Evolutionary conservation across 768 basidiomycete species (phyloP).

Genomic region (Arthromyces matolae): DNA sequence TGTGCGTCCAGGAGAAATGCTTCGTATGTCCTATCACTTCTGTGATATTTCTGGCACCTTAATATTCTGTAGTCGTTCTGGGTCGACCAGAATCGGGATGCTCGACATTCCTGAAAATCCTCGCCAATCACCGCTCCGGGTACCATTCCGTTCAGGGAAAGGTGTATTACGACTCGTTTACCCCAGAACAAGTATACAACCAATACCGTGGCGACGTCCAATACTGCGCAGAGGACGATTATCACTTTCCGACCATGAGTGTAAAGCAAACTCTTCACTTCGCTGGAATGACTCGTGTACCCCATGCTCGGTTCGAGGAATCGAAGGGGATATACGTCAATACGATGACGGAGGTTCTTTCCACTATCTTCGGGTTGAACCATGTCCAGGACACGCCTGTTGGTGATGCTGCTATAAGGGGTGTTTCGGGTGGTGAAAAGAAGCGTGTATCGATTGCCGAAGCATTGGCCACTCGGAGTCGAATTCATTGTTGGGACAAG

Average conservation of each 20-base stretch:
- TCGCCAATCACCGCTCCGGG: too few relatives aligned
- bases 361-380: slow-evolving; percentile 70
- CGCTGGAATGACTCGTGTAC: slow-evolving; percentile 64
- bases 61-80: too few relatives aligned
- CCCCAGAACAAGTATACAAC: too few relatives aligned
- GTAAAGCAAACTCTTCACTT: slow-evolving; percentile 73
- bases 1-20: too few relatives aligned
- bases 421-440: too few relatives aligned
- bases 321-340: slow-evolving; percentile 42
- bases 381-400: too few relatives aligned
- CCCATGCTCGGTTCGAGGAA: slow-evolving; percentile 45
- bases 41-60: too few relatives aligned
- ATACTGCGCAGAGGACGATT: slow-evolving; percentile 80
- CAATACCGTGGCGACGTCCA: too few relatives aligned
- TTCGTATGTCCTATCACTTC: too few relatives aligned
- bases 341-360: slow-evolving; percentile 49
- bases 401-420: too few relatives aligned
- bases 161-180: slow-evolving; percentile 73
- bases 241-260: slow-evolving; percentile 81
- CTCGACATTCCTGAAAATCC: slow-evolving; percentile 81
- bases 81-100: slow-evolving; percentile 85
- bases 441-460: too few relatives aligned
- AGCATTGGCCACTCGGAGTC: too few relatives aligned
- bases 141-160: slow-evolving; percentile 67
- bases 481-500: slow-evolving; percentile 82